Evolutionary conservation across 75 land plant species (phyloP), one percentile per base, ranked within the genome.

Genomic region (Pinus taeda): DNA sequence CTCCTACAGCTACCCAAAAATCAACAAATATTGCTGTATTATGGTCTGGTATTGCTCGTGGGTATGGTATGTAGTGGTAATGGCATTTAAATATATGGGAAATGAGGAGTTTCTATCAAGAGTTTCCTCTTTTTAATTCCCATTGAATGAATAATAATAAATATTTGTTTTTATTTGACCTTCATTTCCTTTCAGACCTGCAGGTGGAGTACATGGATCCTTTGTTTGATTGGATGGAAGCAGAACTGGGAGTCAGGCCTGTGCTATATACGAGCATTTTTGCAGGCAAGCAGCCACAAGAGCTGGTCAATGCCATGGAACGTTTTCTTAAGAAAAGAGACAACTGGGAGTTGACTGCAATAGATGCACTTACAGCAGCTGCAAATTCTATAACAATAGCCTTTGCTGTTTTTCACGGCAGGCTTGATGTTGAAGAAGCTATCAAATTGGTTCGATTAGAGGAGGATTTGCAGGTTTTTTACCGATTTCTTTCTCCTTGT

Each of bases 391-490:
- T 96, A 67, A 72, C 89, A 11, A 90, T 96, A 60, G 91, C 97
- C 45, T 33, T 96, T 69, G 97, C 89, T 60, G 72, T 96, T 18
- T 74, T 87, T 81, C 91, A 87, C 18, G 93, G 95, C 15, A 83
- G 81, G 66, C 83, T 96, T 65, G 77, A 82, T 59, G 89, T 93
- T 81, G 93, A 93, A 78, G 92, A 96, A 79, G 99, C 99, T 37
- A 87, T 93, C 72, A 84, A 93, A 73, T 84, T 92, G 71, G 86
- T 90, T 77, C 91, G 99, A 64, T 87, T 96, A n/a, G 99, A 96
- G 77, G 99, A 96, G 82, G 92, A 96, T 80, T 77, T 87, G 45
- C 98, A 95, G 95, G 98, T 93, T 74, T 45, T 56, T 17, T 4
- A 60, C 45, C 20, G 20, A n/a, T 26, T 71, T 22, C 30, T 22